Percentiles rank a stretch among this genome's conserved stretches.
These are phyloP conservation scores for Saccharomycodes ludwigii DNA, from an alignment of 805 yeast species.

Conservation along the genomic window DNA sequence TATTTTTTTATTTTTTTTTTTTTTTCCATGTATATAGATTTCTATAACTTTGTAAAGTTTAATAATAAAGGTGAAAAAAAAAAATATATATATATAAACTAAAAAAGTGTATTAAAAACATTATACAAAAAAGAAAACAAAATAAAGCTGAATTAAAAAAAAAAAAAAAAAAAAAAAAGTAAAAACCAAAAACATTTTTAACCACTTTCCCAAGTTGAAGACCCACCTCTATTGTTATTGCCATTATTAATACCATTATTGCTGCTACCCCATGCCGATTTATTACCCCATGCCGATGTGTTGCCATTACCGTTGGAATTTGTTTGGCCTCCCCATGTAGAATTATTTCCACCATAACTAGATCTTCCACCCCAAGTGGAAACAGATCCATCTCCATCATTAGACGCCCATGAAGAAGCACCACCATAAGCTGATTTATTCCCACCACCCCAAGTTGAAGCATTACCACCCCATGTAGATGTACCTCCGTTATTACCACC, in stretches of 20 bases:
- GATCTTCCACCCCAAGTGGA: conserved; percentile 27
- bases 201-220: conserved; percentile 33
- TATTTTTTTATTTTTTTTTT: too few species aligned
- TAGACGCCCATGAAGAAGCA: conserved; percentile 32
- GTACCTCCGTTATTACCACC: conserved; percentile 24
- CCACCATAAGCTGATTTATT: conserved; percentile 27
- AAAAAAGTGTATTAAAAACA: too few species aligned
- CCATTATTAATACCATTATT: too few species aligned
- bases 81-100: too few species aligned
- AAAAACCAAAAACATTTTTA: too few species aligned
- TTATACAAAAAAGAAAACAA: too few species aligned
- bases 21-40: too few species aligned
- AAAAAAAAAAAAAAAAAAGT: too few species aligned
- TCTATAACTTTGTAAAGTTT: too few species aligned
- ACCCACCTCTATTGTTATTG: conserved; percentile 33
- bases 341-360: conserved; percentile 27
- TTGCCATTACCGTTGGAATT: conserved; percentile 21
- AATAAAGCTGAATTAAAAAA: too few species aligned
- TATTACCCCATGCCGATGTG: conserved; percentile 28
- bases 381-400: conserved; percentile 29
- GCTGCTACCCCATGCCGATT: conserved; percentile 25
- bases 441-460: conserved; percentile 35
- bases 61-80: too few species aligned
- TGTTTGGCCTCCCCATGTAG: conserved; percentile 29
- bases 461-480: conserved; percentile 21